Evolutionary conservation across 192 early-diverging fungal genomes (phyloP), one percentile per base, ranked within the genome.

Genomic region (Linnemannia elongata): DNA sequence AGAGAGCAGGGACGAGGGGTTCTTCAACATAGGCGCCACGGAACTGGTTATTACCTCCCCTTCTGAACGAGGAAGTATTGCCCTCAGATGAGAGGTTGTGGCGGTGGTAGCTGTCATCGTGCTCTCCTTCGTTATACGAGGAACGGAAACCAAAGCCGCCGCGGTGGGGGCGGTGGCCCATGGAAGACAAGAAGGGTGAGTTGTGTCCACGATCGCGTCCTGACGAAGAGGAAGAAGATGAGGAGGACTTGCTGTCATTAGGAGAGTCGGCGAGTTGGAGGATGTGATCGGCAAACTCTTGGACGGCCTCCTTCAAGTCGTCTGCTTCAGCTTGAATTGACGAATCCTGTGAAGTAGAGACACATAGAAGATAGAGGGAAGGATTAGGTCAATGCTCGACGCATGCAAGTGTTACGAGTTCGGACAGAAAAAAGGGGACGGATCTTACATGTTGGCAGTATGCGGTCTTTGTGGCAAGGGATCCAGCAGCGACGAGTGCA

Each of bases 391-490:
- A 17, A 52, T 52, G 49, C 5, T 52, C 49, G 3, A 52, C 20
- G 49, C 49, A 20, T 18, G 20, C 49, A 52, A 52, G 49, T 15
- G 3, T 18, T 49, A 15, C 17, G 18, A 49, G 18, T 18, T 5
- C 5, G 18, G 1, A 20, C 5, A 52, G 17, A 18, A 18, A 49
- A 49, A 52, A 20, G n/a, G n/a, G 57, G 10, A 10, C 27, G 17
- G n/a, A 44, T 36, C 85, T 79, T 81, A 87, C 85, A 63, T 78
- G 55, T 17, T 87, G 79, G 33, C 85, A 87, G 9, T 80, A 44
- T 4, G 63, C 55, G 6, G 47, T 49, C 44, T 55, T 86, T 38
- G 68, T 68, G 52, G 24, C 33, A 20, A 72, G n/a, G 17, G 69
- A 9, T 18, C 57, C 77, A 42, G 74, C 73, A 36, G 60, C 36